A percentile compares a stretch with the other conserved stretches of the same genome.
phyloP scores from a whole-genome alignment of 768 basidiomycete genomes.

The Hemileccinum impolitum region DNA sequence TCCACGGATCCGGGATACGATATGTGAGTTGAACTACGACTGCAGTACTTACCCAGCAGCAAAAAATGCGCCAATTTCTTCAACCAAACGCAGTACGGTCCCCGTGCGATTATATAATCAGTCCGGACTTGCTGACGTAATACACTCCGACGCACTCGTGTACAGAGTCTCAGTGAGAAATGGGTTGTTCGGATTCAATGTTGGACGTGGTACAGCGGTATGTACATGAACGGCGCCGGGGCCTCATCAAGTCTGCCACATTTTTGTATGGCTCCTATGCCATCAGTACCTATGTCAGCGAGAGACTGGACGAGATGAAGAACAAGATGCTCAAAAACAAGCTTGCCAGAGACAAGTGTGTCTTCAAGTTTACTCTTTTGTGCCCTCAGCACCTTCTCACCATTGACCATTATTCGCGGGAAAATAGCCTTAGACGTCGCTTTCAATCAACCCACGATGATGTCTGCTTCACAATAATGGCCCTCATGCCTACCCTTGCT shows the following conservation, averaged over 20 bases:
- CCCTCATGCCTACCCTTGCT: constrained; percentile 63
- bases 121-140: background rate
- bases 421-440: constrained; percentile 60
- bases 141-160: background rate
- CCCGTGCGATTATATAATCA: no score
- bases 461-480: constrained; percentile 69
- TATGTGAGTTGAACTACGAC: no score
- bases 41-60: no score
- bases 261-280: constrained; percentile 63
- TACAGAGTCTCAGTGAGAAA: no score
- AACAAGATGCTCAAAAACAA: constrained; percentile 57
- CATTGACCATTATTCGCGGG: background rate
- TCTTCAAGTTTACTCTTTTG: background rate
- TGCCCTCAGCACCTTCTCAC: background rate
- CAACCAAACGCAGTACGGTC: no score
- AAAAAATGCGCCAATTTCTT: no score
- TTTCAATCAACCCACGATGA: constrained; percentile 79
- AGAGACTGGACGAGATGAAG: constrained; percentile 64
- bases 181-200: constrained; percentile 31
- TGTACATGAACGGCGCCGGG: constrained; percentile 45
- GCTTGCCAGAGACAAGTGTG: constrained; percentile 57
- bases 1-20: no score
- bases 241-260: constrained; percentile 47
- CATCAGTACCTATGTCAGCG: constrained; percentile 54
- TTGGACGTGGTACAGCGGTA: constrained; percentile 43